Evolutionary conservation across 208 protist species (phyloP).

Genomic region (Wallacemonas rigidus): DNA sequence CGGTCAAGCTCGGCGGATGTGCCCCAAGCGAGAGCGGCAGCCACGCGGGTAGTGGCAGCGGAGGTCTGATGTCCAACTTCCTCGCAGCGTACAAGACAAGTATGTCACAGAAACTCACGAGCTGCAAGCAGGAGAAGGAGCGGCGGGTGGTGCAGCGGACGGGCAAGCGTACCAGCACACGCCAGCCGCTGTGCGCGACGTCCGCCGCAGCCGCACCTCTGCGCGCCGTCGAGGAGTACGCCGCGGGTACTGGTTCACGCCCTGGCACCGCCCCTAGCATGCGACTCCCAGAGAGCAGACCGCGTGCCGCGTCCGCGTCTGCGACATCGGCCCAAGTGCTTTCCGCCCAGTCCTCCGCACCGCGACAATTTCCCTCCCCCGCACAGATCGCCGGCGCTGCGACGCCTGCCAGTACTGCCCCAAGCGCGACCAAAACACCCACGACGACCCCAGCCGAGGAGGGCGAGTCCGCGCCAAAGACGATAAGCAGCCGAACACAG

Average conservation of each 20-base stretch:
- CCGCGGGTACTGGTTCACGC: background rate
- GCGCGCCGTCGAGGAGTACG: background rate
- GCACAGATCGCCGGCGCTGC: constrained; percentile 3
- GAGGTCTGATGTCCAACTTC: background rate
- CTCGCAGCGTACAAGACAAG: background rate
- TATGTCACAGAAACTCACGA: background rate
- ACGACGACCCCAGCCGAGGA: background rate
- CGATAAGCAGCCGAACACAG: background rate
- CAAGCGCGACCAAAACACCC: background rate
- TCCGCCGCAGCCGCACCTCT: background rate
- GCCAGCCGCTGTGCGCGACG: background rate
- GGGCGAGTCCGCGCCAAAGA: background rate
- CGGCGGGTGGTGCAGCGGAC: background rate
- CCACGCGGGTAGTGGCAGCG: background rate
- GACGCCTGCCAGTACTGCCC: background rate
- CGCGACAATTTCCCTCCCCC: background rate
- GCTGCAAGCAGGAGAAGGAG: constrained; percentile 13
- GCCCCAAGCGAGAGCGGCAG: background rate
- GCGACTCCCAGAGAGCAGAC: background rate
- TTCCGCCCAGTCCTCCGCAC: background rate
- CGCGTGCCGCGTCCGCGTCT: background rate
- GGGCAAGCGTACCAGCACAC: background rate
- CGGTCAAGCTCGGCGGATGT: background rate
- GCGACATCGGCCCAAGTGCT: background rate
- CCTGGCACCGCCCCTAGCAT: background rate